A percentile compares a stretch with the other conserved stretches of the same genome.
phyloP scores from a whole-genome alignment of 768 basidiomycete species.

The Cyclocybe cylindracea region DNA sequence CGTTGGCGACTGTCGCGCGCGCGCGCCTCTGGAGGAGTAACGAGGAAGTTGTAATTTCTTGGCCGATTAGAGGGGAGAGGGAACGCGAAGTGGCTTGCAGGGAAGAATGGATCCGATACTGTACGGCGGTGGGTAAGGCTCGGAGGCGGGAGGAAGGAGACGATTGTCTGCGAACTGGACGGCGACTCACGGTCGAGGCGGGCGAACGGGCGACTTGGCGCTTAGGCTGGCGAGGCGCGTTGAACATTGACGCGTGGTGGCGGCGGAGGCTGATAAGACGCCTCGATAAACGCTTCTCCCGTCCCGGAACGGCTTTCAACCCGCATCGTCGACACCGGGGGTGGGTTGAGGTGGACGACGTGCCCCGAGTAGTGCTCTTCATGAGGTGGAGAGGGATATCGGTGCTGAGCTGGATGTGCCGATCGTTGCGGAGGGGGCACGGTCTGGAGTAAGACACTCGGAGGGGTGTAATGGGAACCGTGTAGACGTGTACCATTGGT shows the following conservation, averaged over 20 bases:
- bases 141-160: slow-evolving; percentile 12
- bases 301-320: neutral
- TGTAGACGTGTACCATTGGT: too few species aligned
- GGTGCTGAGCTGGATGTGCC: neutral
- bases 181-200: too few species aligned
- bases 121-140: slow-evolving; percentile 12
- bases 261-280: neutral
- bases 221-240: too few species aligned
- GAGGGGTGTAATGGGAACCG: neutral
- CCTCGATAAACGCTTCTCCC: neutral
- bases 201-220: too few species aligned
- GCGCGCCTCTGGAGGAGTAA: slow-evolving; percentile 1
- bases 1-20: slow-evolving; percentile 11
- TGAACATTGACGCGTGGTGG: too few species aligned
- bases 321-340: neutral
- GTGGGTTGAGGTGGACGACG: neutral
- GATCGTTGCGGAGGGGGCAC: neutral
- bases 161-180: neutral
- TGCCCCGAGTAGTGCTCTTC: slow-evolving; percentile 1
- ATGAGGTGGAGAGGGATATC: slow-evolving; percentile 11
- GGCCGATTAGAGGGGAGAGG: slow-evolving; percentile 5
- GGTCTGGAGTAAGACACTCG: neutral
- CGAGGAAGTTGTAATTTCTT: neutral
- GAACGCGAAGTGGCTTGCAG: neutral
- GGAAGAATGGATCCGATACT: neutral